Base-by-base conservation (phyloP, 2,329 filamentous ascomycete genomes). In the Pseudogymnoascus sp. region DNA sequence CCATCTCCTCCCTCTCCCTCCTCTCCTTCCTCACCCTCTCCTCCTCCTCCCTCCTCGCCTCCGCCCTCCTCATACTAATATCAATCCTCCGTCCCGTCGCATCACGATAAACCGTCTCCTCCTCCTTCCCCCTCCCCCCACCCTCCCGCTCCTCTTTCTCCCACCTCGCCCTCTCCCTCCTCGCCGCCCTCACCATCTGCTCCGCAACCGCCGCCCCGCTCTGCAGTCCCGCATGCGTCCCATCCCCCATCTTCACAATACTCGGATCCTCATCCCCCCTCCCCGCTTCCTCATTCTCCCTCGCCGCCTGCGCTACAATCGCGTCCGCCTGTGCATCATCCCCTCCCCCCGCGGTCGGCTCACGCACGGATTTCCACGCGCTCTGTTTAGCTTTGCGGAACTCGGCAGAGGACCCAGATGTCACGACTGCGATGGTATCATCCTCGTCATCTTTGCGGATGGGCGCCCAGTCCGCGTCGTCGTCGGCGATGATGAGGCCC, bases 81-180 rank as follows among this genome's bases (percentile, higher is more conserved):
- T 99, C 96, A 67, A 99, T 93, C 63, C 96, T 87, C n/a, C 93
- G 84, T 11, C 95, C 95, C 2, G 90, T 95, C 10, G 96, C 95
- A 76, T 99, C 95, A 70, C 95, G 89, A 74, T 97, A 97, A 23
- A 97, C 92, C 0, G 93, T 96, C 76, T 97, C 91, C 70, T 88
- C 83, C 34, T 84, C 83, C 64, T 76, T 73, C 0, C 74, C 77
- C 57, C 70, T 74, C 37, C 69, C 70, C 12, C 77, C 64, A 77
- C 80, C 36, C 76, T 73, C 42, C 64, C 68, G 73, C 68, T 69
- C 68, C 75, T 76, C 66, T 67, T 70, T 67, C 65, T 80, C 77
- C 70, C 82, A 83, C 23, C 80, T 78, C 12, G 77, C 77, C n/a
- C 75, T 75, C 65, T 92, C 88, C 68, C 87, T 84, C 11, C 81